Base-by-base conservation (phyloP, 208 protist genomes). In the Acanthamoeba quina region DNA sequence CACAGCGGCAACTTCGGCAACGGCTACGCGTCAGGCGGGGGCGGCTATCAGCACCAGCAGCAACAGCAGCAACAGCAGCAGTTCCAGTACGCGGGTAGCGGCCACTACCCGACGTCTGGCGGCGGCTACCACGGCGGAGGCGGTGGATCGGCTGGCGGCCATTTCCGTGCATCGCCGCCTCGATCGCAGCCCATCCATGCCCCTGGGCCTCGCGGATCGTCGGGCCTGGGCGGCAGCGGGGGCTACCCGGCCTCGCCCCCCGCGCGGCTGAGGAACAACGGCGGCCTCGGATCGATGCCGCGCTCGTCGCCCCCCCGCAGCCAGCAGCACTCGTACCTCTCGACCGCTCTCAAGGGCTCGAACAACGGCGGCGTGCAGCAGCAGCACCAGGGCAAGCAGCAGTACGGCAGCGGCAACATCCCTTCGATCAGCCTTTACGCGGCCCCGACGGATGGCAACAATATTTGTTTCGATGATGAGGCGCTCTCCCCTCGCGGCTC, bases 381-480 rank as follows among this genome's bases (percentile, higher is more conserved):
- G 60, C 83, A 70, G 34, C n/a, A n/a, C n/a, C n/a, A n/a, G n/a
- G 64, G 62, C 41, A 91, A 91, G 64, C 58, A 60, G 29, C 82
- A 66, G 49, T 49, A 74, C 47, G 24, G 44, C 58, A 19, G 60
- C 60, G 60, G 34, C 37, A 29, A 29, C 52, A 49, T 90, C 58
- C 56, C 85, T 49, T 29, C 37, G 26, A 49, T 52, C 6, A 66
- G 21, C 56, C 34, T 76, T 37, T 68, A 74, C 60, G 58, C 31
- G 47, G 34, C 58, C 29, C 62, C 56, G 37, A 68, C 85, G 24
- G 62, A 91, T 44, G 64, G 85, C 85, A 91, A 91, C 85, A 91
- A 91, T 91, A 91, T 91, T 91, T 91, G 85, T 91, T 91, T 52
- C 62, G 58, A 74, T 37, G 85, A 91, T 17, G 85, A 91, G 17